phyloP scores from a whole-genome alignment of 108 stramenopile species.

The Cylindrotheca fusiformis region DNA sequence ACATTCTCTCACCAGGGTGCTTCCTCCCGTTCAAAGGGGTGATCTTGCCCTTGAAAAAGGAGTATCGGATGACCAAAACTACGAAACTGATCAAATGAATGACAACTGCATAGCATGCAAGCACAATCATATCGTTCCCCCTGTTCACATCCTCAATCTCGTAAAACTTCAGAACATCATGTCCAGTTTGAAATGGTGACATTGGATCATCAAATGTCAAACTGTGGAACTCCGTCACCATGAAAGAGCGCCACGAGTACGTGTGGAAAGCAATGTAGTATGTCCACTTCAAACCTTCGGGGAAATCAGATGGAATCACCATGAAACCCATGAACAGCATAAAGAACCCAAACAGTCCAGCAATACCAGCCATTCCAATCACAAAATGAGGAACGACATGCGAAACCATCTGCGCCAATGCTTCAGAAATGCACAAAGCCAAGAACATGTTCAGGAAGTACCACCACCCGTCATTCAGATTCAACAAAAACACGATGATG shows the following conservation, averaged over 20 bases:
- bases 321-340: slow-evolving; percentile 63
- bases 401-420: slow-evolving; percentile 55
- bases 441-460: slow-evolving; percentile 57
- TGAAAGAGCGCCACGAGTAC: slow-evolving; percentile 59
- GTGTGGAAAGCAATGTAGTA: slow-evolving; percentile 58
- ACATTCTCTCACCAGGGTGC: not conserved
- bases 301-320: slow-evolving; percentile 57
- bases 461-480: slow-evolving; percentile 39
- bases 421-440: slow-evolving; percentile 46
- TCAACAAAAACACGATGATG: slow-evolving; percentile 45
- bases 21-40: not conserved
- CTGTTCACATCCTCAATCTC: slow-evolving; percentile 54
- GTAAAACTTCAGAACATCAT: slow-evolving; percentile 39
- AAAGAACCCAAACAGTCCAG: slow-evolving; percentile 58
- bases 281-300: slow-evolving; percentile 48
- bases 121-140: slow-evolving; percentile 36
- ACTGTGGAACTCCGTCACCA: slow-evolving; percentile 52
- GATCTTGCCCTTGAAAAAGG: slow-evolving; percentile 17
- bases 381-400: slow-evolving; percentile 59
- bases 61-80: slow-evolving; percentile 26
- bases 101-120: slow-evolving; percentile 28
- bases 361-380: slow-evolving; percentile 53
- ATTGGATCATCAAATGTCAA: slow-evolving; percentile 6
- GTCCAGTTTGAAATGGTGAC: slow-evolving; percentile 31
- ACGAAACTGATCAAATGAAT: slow-evolving; percentile 30